Conservation (phyloP, 768 basidiomycete genomes). For the Multifurca ochricompacta region DNA sequence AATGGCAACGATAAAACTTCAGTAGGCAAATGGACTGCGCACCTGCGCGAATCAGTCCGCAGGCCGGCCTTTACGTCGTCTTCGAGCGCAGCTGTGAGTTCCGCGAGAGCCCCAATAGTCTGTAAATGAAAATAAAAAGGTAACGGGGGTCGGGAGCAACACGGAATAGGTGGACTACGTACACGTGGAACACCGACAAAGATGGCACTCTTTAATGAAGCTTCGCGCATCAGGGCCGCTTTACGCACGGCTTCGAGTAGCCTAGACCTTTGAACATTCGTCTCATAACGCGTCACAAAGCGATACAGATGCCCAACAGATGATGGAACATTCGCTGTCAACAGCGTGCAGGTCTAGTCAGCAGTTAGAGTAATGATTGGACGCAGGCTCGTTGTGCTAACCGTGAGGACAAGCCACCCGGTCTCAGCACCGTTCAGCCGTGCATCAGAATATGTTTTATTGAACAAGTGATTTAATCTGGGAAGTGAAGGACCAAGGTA, state of each 20-base stretch:
- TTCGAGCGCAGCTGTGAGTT: constrained; percentile 68
- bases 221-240: constrained; percentile 83
- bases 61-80: constrained; percentile 71
- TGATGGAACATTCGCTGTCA: constrained; percentile 76
- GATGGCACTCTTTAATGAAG: constrained; percentile 81
- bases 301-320: constrained; percentile 75
- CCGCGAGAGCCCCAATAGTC: constrained; percentile 79
- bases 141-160: background rate
- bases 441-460: constrained; percentile 59
- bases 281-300: constrained; percentile 52
- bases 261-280: constrained; percentile 34
- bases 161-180: constrained; percentile 5
- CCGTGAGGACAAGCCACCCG: constrained; percentile 77
- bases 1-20: constrained; percentile 9
- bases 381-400: constrained; percentile 29
- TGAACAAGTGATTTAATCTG: constrained; percentile 48
- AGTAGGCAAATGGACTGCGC: constrained; percentile 15
- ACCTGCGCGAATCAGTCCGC: constrained; percentile 49
- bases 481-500: constrained; percentile 48
- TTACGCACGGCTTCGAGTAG: constrained; percentile 53
- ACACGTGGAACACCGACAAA: constrained; percentile 85
- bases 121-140: constrained; percentile 4
- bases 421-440: constrained; percentile 55
- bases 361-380: background rate
- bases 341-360: constrained; percentile 66